Conservation (phyloP, 2,329 filamentous ascomycete genomes). For the Aspergillus nomiae region DNA sequence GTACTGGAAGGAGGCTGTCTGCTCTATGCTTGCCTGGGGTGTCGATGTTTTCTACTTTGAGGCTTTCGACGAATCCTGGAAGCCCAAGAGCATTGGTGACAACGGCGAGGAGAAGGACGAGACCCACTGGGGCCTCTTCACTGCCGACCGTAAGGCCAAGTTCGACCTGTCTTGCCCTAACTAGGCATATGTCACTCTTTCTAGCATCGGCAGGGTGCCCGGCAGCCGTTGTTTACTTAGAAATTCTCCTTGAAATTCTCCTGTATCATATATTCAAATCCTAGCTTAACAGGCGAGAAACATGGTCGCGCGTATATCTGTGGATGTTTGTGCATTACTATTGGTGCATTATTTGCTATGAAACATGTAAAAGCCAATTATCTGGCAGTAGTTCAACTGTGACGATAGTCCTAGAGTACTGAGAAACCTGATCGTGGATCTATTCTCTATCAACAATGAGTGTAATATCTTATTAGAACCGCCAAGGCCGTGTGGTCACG, state of each 20-base stretch:
- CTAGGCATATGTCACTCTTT: slow-evolving; percentile 11
- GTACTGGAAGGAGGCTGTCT: slow-evolving; percentile 66
- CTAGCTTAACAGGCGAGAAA: not conserved
- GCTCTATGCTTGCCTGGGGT: slow-evolving; percentile 65
- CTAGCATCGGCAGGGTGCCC: not conserved
- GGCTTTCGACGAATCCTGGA: slow-evolving; percentile 73
- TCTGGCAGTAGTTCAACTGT: not conserved
- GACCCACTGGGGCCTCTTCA: slow-evolving; percentile 71
- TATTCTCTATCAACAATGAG: not conserved
- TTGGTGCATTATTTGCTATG: not conserved
- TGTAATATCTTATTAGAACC: not conserved
- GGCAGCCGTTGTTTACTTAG: not conserved
- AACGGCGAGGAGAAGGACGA: slow-evolving; percentile 64
- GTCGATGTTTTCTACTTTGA: slow-evolving; percentile 73
- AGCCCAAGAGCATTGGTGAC: slow-evolving; percentile 64
- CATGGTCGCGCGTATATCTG: not conserved
- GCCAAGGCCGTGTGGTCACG: not conserved
- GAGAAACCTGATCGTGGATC: not conserved
- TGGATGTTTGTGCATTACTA: not conserved
- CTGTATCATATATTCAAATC: slow-evolving; percentile 17
- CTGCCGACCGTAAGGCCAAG: slow-evolving; percentile 59
- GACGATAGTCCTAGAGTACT: not conserved
- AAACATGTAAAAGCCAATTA: not conserved
- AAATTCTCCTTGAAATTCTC: slow-evolving; percentile 8
- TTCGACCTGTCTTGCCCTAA: slow-evolving; percentile 53